Evolutionary conservation across 371 early-diverging fungal genomes (phyloP), one percentile per base, ranked within the genome.

Genomic region (Mortierella sp.): DNA sequence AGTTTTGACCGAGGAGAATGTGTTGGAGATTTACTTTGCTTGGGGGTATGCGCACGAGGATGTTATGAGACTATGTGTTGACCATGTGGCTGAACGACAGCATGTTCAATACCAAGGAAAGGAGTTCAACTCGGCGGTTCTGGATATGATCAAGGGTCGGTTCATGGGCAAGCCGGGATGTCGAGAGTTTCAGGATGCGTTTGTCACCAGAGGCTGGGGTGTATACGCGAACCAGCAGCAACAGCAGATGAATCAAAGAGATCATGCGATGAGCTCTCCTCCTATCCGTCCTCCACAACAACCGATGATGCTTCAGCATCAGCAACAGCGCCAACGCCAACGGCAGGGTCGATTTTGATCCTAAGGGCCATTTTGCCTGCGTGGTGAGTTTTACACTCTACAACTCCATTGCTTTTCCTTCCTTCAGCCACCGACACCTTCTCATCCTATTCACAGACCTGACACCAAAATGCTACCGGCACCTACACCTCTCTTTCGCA

Each of bases 21-120:
- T 84, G 27, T 71, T 84, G 14, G 81, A 84, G 46, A 56, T 84
- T 1, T 84, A 78, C 55, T 84, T 84, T 65, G 70, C 48, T 27
- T 84, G 84, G 84, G 84, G 78, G 8, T 49, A 70, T 49, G 70
- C 46, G 18, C 72, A 76, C 46, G 35, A 48, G 29, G 4, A 24
- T 2, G 81, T 84, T 2, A 51, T 76, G 4, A 6, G 49, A 48
- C n/a, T 80, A 38, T 84, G 84, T 65, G 78, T 76, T 16, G 58
- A 70, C 12, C 70, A 75, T 70, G 77, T 84, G 48, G 71, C 63
- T 7, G 75, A 84, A 18, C 75, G 81, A n/a, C 72, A 70, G 21
- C 72, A 77, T 38, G 68, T 77, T 6, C 75, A 63, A 14, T 78
- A 76, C 38, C 76, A 70, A 8, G 83, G 71, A 12, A 24, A 4